Conservation (phyloP, 1,139 yeast genomes). For the Wickerhamiella infanticola region DNA sequence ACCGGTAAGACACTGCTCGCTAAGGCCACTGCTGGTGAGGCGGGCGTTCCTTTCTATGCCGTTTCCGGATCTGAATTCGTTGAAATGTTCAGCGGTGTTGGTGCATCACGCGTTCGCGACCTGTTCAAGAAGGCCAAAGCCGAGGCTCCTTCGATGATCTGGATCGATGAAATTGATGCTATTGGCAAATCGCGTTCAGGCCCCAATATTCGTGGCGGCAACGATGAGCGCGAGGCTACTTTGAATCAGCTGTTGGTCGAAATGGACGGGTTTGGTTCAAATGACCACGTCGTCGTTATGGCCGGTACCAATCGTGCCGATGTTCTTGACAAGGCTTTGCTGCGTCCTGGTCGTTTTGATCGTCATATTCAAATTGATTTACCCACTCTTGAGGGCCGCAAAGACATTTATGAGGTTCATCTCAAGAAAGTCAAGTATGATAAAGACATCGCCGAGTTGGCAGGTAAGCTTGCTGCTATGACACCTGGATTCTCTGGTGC, state of each 20-base stretch:
- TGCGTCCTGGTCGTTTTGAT: slow-evolving; percentile 96
- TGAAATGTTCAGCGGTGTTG: slow-evolving; percentile 99
- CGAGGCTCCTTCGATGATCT: slow-evolving; percentile 85
- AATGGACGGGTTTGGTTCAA: slow-evolving; percentile 88
- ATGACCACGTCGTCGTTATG: slow-evolving; percentile 86
- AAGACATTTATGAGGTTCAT: slow-evolving; percentile 78
- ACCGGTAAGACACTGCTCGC: slow-evolving; percentile 95
- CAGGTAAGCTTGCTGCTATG: slow-evolving; percentile 82
- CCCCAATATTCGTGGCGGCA: slow-evolving; percentile 62
- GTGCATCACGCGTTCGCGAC: slow-evolving; percentile 94
- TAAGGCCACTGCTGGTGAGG: slow-evolving; percentile 97
- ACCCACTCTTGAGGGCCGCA: slow-evolving; percentile 88
- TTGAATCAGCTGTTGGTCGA: slow-evolving; percentile 88
- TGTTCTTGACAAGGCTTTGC: slow-evolving; percentile 75
- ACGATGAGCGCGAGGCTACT: slow-evolving; percentile 94
- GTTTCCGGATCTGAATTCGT: slow-evolving; percentile 97
- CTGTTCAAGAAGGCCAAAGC: slow-evolving; percentile 82
- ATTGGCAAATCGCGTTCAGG: slow-evolving; percentile 91
- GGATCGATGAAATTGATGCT: slow-evolving; percentile 96
- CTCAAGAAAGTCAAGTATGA: slow-evolving; percentile 44
- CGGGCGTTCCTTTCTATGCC: slow-evolving; percentile 88
- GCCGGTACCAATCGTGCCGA: slow-evolving; percentile 97
- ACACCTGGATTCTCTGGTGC: slow-evolving; percentile 99
- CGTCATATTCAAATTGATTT: slow-evolving; percentile 82
- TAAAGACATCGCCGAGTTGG: slow-evolving; percentile 37